Base-by-base conservation (phyloP, 2,329 filamentous ascomycete species). In the Nemania sp. region DNA sequence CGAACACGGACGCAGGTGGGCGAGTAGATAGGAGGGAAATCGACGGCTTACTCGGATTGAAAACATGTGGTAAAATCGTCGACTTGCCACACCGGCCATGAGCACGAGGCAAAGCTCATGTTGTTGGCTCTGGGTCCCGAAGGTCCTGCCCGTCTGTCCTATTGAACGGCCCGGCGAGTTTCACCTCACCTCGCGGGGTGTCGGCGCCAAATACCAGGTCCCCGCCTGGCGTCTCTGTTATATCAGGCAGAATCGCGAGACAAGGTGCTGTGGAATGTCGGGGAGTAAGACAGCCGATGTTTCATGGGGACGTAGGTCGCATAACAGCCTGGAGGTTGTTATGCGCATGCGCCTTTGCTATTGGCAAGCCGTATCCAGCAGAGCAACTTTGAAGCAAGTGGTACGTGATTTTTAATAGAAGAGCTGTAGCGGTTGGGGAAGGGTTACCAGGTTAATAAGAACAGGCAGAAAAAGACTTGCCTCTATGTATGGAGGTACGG, bases 11-110 rank as follows among this genome's bases (percentile, higher is more conserved):
- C 20, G 6, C 47, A 21, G 15, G 18, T 18, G 18, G 13, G 40
- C 21, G 17, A 15, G 29, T 2, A 54, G n/a, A 29, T 12, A 46
- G 7, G 21, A 34, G 18, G 29, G 25, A 29, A 29, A 29, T 3
- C 25, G 56, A 25, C 4, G 17, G 81, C 88, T 74, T 77, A 91
- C 89, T 91, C 87, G 77, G 81, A 79, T 68, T 83, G 83, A 72
- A 89, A 87, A 74, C 87, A 89, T 54, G 78, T 76, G 45, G 80
- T 83, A 68, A 89, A 83, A 76, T 89, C 87, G 75, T 89, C 87
- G 64, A 83, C 75, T 64, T 77, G 79, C 87, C 87, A 89, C 73
- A 86, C 76, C 53, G 83, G 83, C 83, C 80, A 82, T 52, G 77
- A 73, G 72, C 84, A 86, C 62, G 79, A 79, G 71, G 81, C 82